Evolutionary conservation across 1,284 basidiomycete genomes (phyloP), one percentile per base, ranked within the genome.

Genomic region (Vanrija humicola): DNA sequence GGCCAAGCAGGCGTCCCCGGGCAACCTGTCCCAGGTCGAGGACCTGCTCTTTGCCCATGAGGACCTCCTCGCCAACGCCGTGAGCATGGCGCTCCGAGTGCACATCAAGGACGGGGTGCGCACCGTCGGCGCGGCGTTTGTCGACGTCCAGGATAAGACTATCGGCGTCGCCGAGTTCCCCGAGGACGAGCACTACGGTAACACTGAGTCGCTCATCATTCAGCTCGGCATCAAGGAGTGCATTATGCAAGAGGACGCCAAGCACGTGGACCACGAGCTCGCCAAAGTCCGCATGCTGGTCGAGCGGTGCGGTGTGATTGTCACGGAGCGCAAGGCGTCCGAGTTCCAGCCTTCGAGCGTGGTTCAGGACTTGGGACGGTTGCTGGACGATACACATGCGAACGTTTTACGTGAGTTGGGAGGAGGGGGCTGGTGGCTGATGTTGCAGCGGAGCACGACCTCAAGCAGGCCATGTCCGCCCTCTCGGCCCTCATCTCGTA

Each of bases 221-320:
- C 96, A 98, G 74, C 83, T 98, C 1, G 94, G 91, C 3, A 91
- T 94, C 44, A 98, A 98, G 73, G 96, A 99, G 76, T 93, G 90
- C 29, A 62, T 84, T 38, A 57, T 84, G 7, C 78, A 81, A n/a
- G 74, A 74, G 3, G 79, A 82, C 61, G 81, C 81, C 48, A 80
- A 80, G 60, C 55, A 64, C 42, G 72, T 72, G 7, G 92, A 98
- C 70, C 81, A 92, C 56, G 94, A 98, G 62, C 77, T 94, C 28
- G 84, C 83, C 63, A 95, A 94, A 72, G 79, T 96, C 40, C 86
- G 85, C 66, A 85, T 85, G 23, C 84, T 93, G 40, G 78, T 98
- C 43, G 93, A 98, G 56, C 82, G 94, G 16, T 98, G 94, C 69
- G 88, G 87, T 6, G 87, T 97, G 18, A 88, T 98, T 21, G 79